Evolutionary conservation across 768 basidiomycete species (phyloP).

Genomic region (button mushroom (Agaricus bisporus)): DNA sequence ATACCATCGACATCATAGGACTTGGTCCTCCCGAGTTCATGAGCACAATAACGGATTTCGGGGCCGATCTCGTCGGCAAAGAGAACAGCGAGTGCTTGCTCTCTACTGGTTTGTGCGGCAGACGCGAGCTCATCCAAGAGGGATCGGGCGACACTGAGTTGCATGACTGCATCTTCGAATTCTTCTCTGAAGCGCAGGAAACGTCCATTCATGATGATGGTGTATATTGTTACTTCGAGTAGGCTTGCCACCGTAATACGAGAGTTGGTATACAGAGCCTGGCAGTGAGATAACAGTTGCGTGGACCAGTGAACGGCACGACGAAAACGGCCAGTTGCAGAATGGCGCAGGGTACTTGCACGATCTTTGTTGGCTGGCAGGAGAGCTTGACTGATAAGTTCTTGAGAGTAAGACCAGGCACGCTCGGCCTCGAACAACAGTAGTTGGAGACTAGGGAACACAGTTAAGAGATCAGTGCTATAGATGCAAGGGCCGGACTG

Average conservation of each 20-base stretch:
- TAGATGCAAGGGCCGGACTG: conserved; percentile 14
- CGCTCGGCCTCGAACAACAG: conserved; percentile 88
- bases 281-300: conserved; percentile 68
- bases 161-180: conserved; percentile 68
- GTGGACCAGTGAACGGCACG: conserved; percentile 76
- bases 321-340: conserved; percentile 74
- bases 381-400: conserved; percentile 50
- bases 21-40: conserved; percentile 71
- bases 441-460: conserved; percentile 59
- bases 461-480: conserved; percentile 3
- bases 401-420: conserved; percentile 87
- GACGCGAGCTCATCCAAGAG: conserved; percentile 65
- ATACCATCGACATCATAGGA: conserved; percentile 82
- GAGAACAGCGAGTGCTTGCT: conserved; percentile 81
- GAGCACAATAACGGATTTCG: conserved; percentile 88
- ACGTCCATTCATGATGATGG: conserved; percentile 76
- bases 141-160: conserved; percentile 72
- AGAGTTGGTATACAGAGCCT: conserved; percentile 47
- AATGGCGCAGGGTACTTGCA: conserved; percentile 58
- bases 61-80: conserved; percentile 87
- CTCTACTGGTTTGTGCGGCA: conserved; percentile 63
- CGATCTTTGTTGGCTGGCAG: conserved; percentile 44
- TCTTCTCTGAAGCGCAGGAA: conserved; percentile 73
- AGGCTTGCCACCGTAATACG: conserved; percentile 53
- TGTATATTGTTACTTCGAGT: conserved; percentile 72